phyloP scores from a whole-genome alignment of 305 asterid species.

The Solanum aculeatissimum region DNA sequence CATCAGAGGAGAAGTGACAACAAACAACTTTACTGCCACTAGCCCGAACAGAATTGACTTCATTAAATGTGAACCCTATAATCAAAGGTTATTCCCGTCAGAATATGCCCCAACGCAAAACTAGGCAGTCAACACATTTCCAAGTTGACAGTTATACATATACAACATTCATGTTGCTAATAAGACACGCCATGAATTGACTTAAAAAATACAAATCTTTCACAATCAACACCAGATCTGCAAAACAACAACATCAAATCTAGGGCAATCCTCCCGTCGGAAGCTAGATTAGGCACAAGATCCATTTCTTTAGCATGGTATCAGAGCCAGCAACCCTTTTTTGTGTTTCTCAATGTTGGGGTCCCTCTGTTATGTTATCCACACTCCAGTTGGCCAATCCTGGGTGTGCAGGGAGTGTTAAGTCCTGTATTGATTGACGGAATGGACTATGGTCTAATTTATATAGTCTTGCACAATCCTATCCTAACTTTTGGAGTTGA shows the following conservation, averaged over 20 bases:
- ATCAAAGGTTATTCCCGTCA: slow-evolving; percentile 1
- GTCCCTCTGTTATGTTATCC: neutral
- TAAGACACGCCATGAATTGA: neutral
- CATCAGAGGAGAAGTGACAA: slow-evolving; percentile 97
- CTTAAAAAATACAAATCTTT: neutral
- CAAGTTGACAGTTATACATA: neutral
- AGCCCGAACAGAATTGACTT: slow-evolving; percentile 62
- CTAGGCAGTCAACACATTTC: neutral
- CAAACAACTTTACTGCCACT: slow-evolving; percentile 76
- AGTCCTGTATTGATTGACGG: neutral
- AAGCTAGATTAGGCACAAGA: neutral
- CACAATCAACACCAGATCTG: neutral
- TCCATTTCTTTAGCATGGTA: neutral
- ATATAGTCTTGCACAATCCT: neutral
- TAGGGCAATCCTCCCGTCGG: neutral
- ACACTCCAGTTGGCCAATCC: neutral
- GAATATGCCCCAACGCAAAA: neutral
- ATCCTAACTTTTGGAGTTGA: neutral
- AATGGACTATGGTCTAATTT: neutral
- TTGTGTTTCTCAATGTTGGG: neutral
- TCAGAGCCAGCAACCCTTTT: neutral
- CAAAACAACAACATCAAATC: neutral
- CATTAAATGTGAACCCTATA: slow-evolving; percentile 70
- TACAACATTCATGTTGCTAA: neutral
- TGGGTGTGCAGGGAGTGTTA: neutral